Evolutionary conservation across 305 asterid genomes (phyloP).

Genomic region (Rubia peregrina): DNA sequence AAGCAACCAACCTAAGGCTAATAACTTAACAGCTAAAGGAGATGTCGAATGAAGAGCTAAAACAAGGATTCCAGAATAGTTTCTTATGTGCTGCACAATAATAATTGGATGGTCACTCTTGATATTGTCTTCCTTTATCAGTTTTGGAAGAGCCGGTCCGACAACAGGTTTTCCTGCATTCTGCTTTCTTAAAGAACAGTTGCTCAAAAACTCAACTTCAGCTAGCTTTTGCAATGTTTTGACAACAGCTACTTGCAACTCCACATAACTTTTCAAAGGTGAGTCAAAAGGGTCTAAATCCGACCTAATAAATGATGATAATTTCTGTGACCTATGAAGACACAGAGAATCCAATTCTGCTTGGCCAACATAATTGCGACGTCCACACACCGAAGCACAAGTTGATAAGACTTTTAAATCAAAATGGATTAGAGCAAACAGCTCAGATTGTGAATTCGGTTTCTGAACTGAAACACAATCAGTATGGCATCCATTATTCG

Average conservation of each 20-base stretch:
- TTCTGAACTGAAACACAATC: conserved; percentile 31
- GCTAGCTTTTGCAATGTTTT: conserved; percentile 67
- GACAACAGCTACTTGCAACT: conserved; percentile 65
- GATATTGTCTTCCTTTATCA: conserved; percentile 37
- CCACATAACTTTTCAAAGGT: conserved; percentile 49
- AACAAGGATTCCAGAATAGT: conserved; percentile 48
- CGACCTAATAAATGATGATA: conserved; percentile 41
- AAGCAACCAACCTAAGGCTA: conserved; percentile 72
- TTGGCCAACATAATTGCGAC: conserved; percentile 38
- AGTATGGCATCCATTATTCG: conserved; percentile 32
- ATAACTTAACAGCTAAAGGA: conserved; percentile 76
- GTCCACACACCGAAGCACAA: conserved; percentile 48
- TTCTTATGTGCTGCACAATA: conserved; percentile 56
- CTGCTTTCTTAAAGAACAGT: conserved; percentile 47
- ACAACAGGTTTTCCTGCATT: conserved; percentile 31
- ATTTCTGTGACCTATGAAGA: conserved; percentile 55
- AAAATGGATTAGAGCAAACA: conserved; percentile 65
- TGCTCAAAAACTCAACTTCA: conserved; percentile 55
- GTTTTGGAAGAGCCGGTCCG: conserved; percentile 31
- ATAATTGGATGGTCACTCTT: conserved; percentile 37
- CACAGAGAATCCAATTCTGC: conserved; percentile 39
- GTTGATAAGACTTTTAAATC: conserved; percentile 69
- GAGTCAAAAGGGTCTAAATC: conserved; percentile 55
- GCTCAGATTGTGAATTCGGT: conserved; percentile 49
- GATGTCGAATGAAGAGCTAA: conserved; percentile 63